phyloP scores from a whole-genome alignment of 305 asterid genomes.

The Fraxinus xanthoxyloides region DNA sequence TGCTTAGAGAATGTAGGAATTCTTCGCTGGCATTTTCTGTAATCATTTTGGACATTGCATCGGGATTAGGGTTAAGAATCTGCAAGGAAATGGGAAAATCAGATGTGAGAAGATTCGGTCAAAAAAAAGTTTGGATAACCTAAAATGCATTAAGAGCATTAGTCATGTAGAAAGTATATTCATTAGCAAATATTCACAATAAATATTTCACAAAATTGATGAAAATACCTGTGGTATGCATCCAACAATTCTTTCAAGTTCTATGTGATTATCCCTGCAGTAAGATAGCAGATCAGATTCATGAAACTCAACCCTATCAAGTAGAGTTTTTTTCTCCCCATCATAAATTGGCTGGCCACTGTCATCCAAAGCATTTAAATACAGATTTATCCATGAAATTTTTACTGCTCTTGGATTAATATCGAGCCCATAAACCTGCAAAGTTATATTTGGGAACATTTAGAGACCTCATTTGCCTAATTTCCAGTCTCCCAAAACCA shows the following conservation, averaged over 20 bases:
- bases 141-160: neutral
- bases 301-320: conserved; percentile 89
- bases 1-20: conserved; percentile 79
- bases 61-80: conserved; percentile 99
- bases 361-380: conserved; percentile 91
- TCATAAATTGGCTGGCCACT: conserved; percentile 84
- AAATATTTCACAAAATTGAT: conserved; percentile 5
- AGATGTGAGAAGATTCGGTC: neutral
- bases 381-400: conserved; percentile 95
- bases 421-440: conserved; percentile 97
- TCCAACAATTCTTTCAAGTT: conserved; percentile 94
- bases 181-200: conserved; percentile 9
- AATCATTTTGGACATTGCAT: conserved; percentile 96
- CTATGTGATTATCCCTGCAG: conserved; percentile 83
- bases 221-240: conserved; percentile 99
- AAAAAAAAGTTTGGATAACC: neutral
- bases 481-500: conserved; percentile 2
- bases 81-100: conserved; percentile 20
- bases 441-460: conserved; percentile 21
- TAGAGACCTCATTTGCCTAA: conserved; percentile 16
- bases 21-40: conserved; percentile 98
- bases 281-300: conserved; percentile 94
- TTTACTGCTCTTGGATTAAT: conserved; percentile 98
- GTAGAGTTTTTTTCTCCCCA: conserved; percentile 75
- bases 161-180: neutral